Evolutionary conservation across 768 basidiomycete genomes (phyloP), one percentile per base, ranked within the genome.

Genomic region (Leccinum longicurvipes): DNA sequence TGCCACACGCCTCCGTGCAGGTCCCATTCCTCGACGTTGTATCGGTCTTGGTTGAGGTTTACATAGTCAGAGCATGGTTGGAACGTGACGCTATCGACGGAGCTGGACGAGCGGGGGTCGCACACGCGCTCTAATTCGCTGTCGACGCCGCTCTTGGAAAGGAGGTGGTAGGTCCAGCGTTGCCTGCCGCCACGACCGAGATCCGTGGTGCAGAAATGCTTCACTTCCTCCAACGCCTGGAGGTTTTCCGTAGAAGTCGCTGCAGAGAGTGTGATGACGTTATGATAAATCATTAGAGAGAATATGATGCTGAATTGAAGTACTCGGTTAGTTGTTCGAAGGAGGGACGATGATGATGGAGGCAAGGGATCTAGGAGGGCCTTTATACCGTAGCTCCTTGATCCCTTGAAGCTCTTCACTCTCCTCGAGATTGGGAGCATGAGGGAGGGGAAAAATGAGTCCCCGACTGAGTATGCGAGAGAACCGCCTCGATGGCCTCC

Each of bases 91-190:
- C 67, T 69, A 55, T 79, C 76, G 27, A 74, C 72, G 6, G 61
- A 58, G 11, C 59, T 64, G 34, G 53, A 58, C 7, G 76, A 74
- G 53, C 55, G 61, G 3, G 79, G 73, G 42, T 68, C 61, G 21
- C 77, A 74, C 36, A 77, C 51, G 29, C 70, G 73, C 28, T 58
- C 63, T 25, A 83, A 59, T 64, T 81, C 76, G 11, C 65, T 53
- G 21, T 76, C 67, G 24, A 83, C 58, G 5, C 57, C 64, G 11
- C 70, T 72, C 55, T 82, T 78, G 15, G 70, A 50, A 24, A 83
- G 73, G 25, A 76, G 63, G 17, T 76, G 79, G 63, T 82, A 84
- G 3, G 81, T 77, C 82, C 82, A 84, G 32, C 76, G 75, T 31
- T 77, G 76, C 51, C 69, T 72, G 29, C 80, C 82, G 8, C 78